A percentile compares a stretch with the other conserved stretches of the same genome.
These are phyloP conservation scores for Smittium mucronatum DNA, from an alignment of 371 early-diverging fungal species.

Conservation along the genomic window DNA sequence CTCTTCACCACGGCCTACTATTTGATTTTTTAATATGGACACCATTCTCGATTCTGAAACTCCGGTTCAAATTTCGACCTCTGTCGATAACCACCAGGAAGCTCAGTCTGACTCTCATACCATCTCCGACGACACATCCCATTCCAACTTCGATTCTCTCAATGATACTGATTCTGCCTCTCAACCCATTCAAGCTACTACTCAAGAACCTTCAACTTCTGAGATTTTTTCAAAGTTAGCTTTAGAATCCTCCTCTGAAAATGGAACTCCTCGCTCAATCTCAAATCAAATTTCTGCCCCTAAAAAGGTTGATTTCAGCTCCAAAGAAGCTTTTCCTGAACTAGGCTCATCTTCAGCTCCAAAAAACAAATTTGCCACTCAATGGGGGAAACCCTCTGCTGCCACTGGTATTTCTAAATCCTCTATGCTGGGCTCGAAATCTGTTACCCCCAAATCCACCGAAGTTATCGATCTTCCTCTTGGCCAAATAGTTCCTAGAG, in stretches of 20 bases:
- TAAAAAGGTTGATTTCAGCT: conserved; percentile 39
- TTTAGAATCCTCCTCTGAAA: background rate
- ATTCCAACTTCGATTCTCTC: background rate
- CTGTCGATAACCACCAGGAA: too few species aligned
- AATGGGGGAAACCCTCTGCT: conserved; percentile 16
- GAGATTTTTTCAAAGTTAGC: background rate
- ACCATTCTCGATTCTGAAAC: too few species aligned
- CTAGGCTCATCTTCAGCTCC: conserved; percentile 41
- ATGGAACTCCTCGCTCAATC: background rate
- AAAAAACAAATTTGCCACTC: conserved; percentile 15
- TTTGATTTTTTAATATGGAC: too few species aligned
- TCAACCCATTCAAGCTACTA: background rate
- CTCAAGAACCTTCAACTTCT: background rate
- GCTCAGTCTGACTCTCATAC: too few species aligned
- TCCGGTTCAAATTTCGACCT: too few species aligned
- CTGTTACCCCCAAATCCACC: conserved; percentile 25
- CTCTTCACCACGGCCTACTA: too few species aligned
- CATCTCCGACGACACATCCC: too few species aligned
- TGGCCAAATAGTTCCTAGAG: conserved; percentile 33
- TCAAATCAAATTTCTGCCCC: background rate
- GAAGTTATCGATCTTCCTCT: conserved; percentile 50
- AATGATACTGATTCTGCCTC: background rate
- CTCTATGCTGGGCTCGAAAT: conserved; percentile 17
- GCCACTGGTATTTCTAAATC: conserved; percentile 14
- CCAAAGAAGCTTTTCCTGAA: conserved; percentile 56